Evolutionary conservation across 2,329 filamentous ascomycete genomes (phyloP).

Genomic region (Fusarium phyllophilum): DNA sequence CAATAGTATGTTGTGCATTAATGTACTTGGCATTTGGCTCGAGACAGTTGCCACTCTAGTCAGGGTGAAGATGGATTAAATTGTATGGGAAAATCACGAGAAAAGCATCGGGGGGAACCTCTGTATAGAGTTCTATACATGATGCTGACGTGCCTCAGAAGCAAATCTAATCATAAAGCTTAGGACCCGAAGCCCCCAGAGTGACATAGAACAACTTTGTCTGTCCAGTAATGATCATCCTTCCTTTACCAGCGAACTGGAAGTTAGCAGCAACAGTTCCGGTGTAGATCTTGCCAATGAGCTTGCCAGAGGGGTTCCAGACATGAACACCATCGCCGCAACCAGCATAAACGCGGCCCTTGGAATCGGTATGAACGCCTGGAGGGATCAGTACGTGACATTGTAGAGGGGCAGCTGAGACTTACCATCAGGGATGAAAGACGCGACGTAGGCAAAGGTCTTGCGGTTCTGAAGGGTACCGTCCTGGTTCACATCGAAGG

Average conservation of each 20-base stretch:
- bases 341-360: slow-evolving; percentile 66
- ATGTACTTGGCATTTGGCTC: too few species aligned
- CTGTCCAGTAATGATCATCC: slow-evolving; percentile 49
- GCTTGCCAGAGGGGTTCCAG: slow-evolving; percentile 57
- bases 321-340: slow-evolving; percentile 62
- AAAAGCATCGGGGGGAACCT: too few species aligned
- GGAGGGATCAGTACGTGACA: neutral
- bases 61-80: too few species aligned
- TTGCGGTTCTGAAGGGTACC: slow-evolving; percentile 60
- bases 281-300: slow-evolving; percentile 66
- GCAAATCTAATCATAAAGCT: neutral
- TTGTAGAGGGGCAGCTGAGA: neutral
- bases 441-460: slow-evolving; percentile 65
- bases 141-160: too few species aligned
- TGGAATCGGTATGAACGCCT: slow-evolving; percentile 65
- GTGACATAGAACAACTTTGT: slow-evolving; percentile 49
- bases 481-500: slow-evolving; percentile 56
- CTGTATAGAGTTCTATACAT: too few species aligned
- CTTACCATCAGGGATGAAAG: slow-evolving; percentile 67
- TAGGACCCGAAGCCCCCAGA: slow-evolving; percentile 11
- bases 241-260: slow-evolving; percentile 53
- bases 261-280: slow-evolving; percentile 57
- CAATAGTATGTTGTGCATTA: too few species aligned
- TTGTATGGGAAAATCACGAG: too few species aligned
- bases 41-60: too few species aligned